Evolutionary conservation across 2,329 filamentous ascomycete species (phyloP), one percentile per base, ranked within the genome.

Genomic region (Aspergillus puulaauensis): DNA sequence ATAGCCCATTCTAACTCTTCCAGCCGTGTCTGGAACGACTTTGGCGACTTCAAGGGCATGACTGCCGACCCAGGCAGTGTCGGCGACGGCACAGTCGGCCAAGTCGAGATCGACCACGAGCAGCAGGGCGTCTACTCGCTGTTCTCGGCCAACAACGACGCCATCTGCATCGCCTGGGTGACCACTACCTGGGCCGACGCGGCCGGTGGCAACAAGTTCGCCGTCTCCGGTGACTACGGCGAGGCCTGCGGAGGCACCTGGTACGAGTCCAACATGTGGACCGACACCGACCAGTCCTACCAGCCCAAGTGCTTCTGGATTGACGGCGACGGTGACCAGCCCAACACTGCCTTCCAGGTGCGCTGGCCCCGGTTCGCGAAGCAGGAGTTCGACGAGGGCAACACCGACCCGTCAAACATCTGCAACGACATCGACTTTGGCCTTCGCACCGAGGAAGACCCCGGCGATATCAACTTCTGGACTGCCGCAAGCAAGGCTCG

Each of bases 161-260:
- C 57, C 33, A 59, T 59, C 45, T 59, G 57, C 7, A 44, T 59
- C 15, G 57, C 57, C 27, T 59, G 57, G 57, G 57, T 59, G n/a
- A 59, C 57, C 4, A 59, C 53, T 8, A 59, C 57, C 43, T 59
- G 57, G 57, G 39, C 21, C 21, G 53, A 59, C 12, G 49, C 19
- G 2, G 45, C 52, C 12, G 57, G 57, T n/a, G 52, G 52, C 23
- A 59, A 59, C 52, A 44, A 59, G 33, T 59, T 47, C 43, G 57
- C 57, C 8, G 57, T 59, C 7, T 59, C 57, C 1, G 57, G 57
- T 12, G 57, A 59, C 47, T 59, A 59, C 41, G 57, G 57, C 47
- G 21, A 45, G 17, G 52, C 24, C n/a, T 59, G 57, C 35, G 57
- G 57, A 15, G 57, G 39, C n/a, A 52, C 52, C 21, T 59, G 57